phyloP scores from a whole-genome alignment of 2,329 filamentous ascomycete species.

The Pseudogymnoascus sp. region DNA sequence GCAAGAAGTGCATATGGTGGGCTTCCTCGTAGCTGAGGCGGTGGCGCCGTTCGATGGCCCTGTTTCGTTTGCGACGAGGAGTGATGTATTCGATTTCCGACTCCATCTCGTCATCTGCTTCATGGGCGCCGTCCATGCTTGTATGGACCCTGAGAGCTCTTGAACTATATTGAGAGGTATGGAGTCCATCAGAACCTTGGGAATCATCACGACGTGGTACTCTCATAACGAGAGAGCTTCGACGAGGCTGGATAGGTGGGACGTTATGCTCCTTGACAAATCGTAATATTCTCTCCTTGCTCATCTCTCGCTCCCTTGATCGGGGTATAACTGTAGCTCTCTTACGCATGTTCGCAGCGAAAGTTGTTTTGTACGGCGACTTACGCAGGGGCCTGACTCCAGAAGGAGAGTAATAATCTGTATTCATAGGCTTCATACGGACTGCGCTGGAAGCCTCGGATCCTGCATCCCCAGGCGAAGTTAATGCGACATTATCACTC shows the following conservation, averaged over 20 bases:
- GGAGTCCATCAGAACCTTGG: not conserved
- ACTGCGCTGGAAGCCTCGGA: not conserved
- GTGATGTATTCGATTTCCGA: not conserved
- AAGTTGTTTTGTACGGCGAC: not conserved
- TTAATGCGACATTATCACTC: not conserved
- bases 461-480: not conserved
- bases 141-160: not conserved
- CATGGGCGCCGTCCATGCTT: not conserved
- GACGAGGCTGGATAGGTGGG: slow-evolving; percentile 15
- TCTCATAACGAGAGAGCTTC: not conserved
- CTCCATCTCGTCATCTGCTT: not conserved
- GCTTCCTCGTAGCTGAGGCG: not conserved
- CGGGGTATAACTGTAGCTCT: not conserved
- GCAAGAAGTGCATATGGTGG: not conserved
- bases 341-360: not conserved
- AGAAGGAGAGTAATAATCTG: not conserved
- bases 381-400: not conserved
- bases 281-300: not conserved
- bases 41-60: not conserved
- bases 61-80: not conserved
- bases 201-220: not conserved
- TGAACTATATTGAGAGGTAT: not conserved
- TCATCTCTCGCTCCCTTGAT: not conserved
- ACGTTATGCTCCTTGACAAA: slow-evolving; percentile 11
- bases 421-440: not conserved